Conservation (phyloP, 371 early-diverging fungal genomes). For the Mucor lusitanicus region DNA sequence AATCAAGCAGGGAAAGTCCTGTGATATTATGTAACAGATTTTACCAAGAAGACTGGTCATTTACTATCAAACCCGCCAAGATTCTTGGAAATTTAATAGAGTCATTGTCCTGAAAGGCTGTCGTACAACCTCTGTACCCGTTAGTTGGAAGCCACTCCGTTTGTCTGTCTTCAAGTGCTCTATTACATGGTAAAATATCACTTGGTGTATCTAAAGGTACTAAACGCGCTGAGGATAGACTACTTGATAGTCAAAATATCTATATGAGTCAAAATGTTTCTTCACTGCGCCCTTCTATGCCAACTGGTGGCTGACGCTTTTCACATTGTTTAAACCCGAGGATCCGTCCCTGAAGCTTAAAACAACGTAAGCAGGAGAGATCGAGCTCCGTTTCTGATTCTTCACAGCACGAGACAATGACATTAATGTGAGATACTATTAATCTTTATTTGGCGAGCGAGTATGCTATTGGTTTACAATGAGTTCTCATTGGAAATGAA, state of each 20-base stretch:
- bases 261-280: too few species aligned
- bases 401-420: not conserved
- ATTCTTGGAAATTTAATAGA: not conserved
- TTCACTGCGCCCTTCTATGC: too few species aligned
- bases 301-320: too few species aligned
- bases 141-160: not conserved
- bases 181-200: not conserved
- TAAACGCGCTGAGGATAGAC: not conserved
- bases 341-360: not conserved
- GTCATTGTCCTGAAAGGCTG: not conserved
- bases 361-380: not conserved
- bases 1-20: not conserved
- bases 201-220: not conserved
- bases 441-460: not conserved
- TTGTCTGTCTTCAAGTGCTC: not conserved
- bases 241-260: too few species aligned
- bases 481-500: not conserved
- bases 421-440: not conserved
- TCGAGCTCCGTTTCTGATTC: not conserved
- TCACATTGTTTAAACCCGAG: too few species aligned
- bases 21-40: not conserved
- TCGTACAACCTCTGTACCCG: not conserved
- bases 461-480: too few species aligned
- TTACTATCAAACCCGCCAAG: not conserved
- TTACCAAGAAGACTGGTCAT: not conserved